Conservation (phyloP, 495 filamentous ascomycete genomes). For the Trichoderma parareesei region DNA sequence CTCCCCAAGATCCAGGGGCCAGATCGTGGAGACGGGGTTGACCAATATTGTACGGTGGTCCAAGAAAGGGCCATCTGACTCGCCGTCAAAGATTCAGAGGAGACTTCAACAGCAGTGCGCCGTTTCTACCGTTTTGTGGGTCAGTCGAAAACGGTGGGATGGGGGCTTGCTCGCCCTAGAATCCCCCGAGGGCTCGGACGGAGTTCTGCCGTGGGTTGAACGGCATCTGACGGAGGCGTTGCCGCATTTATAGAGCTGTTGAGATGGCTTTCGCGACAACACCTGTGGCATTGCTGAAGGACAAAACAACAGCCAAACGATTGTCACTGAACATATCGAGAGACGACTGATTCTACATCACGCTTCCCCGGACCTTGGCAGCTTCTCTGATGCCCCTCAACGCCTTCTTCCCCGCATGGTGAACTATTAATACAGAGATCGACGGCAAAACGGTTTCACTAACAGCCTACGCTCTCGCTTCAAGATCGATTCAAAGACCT, state of each 20-base stretch:
- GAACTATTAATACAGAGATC: too few relatives aligned
- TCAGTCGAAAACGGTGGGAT: not conserved
- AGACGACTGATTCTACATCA: too few relatives aligned
- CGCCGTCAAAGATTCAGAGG: not conserved
- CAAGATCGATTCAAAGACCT: too few relatives aligned
- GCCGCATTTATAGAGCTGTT: not conserved
- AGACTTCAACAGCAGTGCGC: not conserved
- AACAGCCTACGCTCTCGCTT: too few relatives aligned
- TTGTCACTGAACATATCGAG: too few relatives aligned
- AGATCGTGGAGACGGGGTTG: not conserved
- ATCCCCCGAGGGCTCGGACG: conserved; percentile 10
- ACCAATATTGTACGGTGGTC: not conserved
- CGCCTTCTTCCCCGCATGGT: not conserved
- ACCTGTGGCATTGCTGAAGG: not conserved
- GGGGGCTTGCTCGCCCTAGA: not conserved
- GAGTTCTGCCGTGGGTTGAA: not conserved
- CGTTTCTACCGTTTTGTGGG: not conserved
- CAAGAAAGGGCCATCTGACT: not conserved
- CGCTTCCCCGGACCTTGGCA: not conserved
- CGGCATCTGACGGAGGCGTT: not conserved
- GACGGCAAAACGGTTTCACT: too few relatives aligned
- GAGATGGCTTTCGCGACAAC: not conserved
- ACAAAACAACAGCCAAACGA: too few relatives aligned
- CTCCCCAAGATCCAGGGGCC: not conserved
- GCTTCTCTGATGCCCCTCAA: not conserved